Percentiles rank a stretch among this genome's conserved stretches.
Evolutionary conservation across 805 yeast genomes (phyloP).

Genomic region (Metahyphopichia silvanorum): DNA sequence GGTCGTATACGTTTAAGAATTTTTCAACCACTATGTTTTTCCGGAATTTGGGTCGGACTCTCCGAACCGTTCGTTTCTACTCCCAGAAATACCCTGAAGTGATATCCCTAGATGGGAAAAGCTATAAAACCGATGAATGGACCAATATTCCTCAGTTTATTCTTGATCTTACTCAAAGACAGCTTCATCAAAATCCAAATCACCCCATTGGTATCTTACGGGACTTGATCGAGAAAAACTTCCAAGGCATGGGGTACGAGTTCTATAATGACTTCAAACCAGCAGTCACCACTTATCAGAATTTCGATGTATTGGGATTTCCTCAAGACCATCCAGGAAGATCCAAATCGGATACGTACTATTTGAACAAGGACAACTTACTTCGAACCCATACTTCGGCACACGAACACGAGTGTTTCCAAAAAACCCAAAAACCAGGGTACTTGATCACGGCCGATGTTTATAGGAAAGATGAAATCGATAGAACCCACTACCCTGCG

Average conservation of each 20-base stretch:
- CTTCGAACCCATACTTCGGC: constrained; percentile 96
- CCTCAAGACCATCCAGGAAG: constrained; percentile 93
- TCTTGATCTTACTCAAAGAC: constrained; percentile 61
- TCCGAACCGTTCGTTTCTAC: not conserved
- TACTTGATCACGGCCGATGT: constrained; percentile 94
- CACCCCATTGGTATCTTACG: constrained; percentile 92
- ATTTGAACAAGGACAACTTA: constrained; percentile 67
- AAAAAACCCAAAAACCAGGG: constrained; percentile 67
- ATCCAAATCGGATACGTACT: constrained; percentile 88
- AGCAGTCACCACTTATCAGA: constrained; percentile 74
- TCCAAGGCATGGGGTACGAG: constrained; percentile 67
- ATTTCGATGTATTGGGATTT: constrained; percentile 90
- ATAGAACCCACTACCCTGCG: constrained; percentile 93
- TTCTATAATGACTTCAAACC: constrained; percentile 80
- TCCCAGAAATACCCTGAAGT: constrained; percentile 20
- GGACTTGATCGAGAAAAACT: constrained; percentile 64
- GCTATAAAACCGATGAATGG: constrained; percentile 66
- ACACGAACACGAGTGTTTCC: constrained; percentile 87
- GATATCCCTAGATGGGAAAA: constrained; percentile 44
- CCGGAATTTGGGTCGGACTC: no score
- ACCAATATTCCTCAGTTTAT: constrained; percentile 84
- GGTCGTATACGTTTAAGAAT: no score
- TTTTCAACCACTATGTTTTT: no score
- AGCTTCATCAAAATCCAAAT: constrained; percentile 65
- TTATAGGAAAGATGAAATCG: constrained; percentile 92